phyloP scores from a whole-genome alignment of 495 filamentous ascomycete genomes.

The Trichoderma reesei region DNA sequence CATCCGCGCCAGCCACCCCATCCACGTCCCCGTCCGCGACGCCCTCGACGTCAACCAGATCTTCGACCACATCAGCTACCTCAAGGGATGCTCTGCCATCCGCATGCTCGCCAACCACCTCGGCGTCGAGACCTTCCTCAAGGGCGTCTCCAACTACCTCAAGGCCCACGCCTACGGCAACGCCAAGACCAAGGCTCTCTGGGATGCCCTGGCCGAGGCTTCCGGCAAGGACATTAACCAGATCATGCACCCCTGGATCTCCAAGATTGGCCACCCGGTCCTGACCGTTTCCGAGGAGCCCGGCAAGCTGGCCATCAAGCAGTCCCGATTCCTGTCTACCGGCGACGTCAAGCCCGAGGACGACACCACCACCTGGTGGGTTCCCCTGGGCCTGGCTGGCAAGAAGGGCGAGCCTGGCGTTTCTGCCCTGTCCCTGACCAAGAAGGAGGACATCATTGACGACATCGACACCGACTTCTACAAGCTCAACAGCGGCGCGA shows the following conservation, averaged over 20 bases:
- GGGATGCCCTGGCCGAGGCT: slow-evolving; percentile 79
- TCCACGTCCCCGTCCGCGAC: slow-evolving; percentile 84
- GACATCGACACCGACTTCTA: slow-evolving; percentile 75
- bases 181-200: slow-evolving; percentile 85
- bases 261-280: slow-evolving; percentile 86
- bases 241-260: slow-evolving; percentile 91
- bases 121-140: slow-evolving; percentile 73
- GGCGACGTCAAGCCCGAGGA: slow-evolving; percentile 79
- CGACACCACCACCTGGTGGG: slow-evolving; percentile 91
- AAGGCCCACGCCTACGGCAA: slow-evolving; percentile 86
- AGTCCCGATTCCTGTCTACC: slow-evolving; percentile 79
- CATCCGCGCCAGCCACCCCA: slow-evolving; percentile 83
- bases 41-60: slow-evolving; percentile 93
- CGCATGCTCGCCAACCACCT: slow-evolving; percentile 87
- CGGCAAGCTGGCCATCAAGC: slow-evolving; percentile 68
- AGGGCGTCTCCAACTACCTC: slow-evolving; percentile 80
- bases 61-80: slow-evolving; percentile 90
- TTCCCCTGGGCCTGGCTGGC: slow-evolving; percentile 71
- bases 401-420: slow-evolving; percentile 42
- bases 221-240: slow-evolving; percentile 78
- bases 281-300: slow-evolving; percentile 76
- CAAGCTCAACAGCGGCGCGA: slow-evolving; percentile 80
- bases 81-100: slow-evolving; percentile 91
- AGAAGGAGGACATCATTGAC: slow-evolving; percentile 62
- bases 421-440: slow-evolving; percentile 51